Conservation (phyloP, 192 early-diverging fungal species). For the Coemansia sp. region DNA sequence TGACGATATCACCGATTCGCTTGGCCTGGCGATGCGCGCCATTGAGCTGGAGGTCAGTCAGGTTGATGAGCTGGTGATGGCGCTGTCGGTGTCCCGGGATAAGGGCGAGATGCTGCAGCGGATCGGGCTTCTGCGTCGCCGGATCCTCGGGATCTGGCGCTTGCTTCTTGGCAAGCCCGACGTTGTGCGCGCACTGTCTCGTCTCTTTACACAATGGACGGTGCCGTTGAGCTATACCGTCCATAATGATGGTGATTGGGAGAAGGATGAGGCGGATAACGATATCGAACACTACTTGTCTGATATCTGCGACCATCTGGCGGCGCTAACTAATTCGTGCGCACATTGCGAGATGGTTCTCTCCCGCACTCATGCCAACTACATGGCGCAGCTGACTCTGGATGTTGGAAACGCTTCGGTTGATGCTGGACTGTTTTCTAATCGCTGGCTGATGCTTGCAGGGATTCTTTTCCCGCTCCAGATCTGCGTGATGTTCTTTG, state of each 20-base stretch:
- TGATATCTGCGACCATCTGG: conserved; percentile 61
- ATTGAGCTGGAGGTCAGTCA: conserved; percentile 76
- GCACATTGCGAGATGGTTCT: conserved; percentile 76
- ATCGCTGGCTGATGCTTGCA: conserved; percentile 25
- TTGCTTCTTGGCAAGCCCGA: conserved; percentile 69
- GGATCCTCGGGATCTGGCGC: conserved; percentile 67
- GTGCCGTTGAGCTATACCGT: not conserved
- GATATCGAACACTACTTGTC: conserved; percentile 17
- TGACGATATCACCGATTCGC: conserved; percentile 77
- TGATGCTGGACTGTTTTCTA: conserved; percentile 37
- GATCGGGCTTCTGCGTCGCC: conserved; percentile 72
- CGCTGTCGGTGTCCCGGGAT: conserved; percentile 44
- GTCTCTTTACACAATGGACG: conserved; percentile 46
- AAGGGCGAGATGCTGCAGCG: conserved; percentile 72
- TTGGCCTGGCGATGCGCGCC: conserved; percentile 62
- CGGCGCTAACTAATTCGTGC: conserved; percentile 67
- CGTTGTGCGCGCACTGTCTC: conserved; percentile 69
- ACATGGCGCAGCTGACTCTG: conserved; percentile 77
- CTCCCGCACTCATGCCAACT: conserved; percentile 74
- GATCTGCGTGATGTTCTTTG: conserved; percentile 63
- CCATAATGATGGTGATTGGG: not conserved
- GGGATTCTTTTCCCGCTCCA: conserved; percentile 61
- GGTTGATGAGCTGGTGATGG: conserved; percentile 77
- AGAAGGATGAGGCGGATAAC: not conserved
- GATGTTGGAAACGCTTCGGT: conserved; percentile 62